Evolutionary conservation across 2,329 filamentous ascomycete species (phyloP).

Genomic region (Colletotrichum sansevieriae): DNA sequence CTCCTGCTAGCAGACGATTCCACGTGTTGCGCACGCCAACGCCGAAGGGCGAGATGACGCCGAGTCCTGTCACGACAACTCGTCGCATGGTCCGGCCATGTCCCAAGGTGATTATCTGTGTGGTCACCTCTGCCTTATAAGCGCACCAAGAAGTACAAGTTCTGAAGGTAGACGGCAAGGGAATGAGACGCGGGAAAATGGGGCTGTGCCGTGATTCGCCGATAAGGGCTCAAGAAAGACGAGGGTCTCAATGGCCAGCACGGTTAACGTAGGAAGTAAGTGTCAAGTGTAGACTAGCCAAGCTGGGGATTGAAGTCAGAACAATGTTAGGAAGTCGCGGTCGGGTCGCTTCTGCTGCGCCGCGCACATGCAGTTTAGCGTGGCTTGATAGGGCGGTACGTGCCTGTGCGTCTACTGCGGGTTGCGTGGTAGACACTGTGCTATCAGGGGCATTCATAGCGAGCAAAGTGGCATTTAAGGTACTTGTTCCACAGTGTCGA

Average conservation of each 20-base stretch:
- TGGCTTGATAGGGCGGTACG: constrained; percentile 11
- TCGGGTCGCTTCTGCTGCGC: constrained; percentile 32
- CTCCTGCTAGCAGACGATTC: constrained; percentile 81
- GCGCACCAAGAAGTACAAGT: constrained; percentile 24
- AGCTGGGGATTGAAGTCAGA: constrained; percentile 31
- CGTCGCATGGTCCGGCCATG: constrained; percentile 71
- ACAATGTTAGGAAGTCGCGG: constrained; percentile 30
- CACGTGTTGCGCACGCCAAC: constrained; percentile 84
- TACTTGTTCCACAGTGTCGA: constrained; percentile 24
- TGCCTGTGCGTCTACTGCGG: neutral
- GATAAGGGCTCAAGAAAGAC: constrained; percentile 1
- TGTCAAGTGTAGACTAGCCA: constrained; percentile 13
- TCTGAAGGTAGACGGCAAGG: neutral
- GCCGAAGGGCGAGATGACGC: constrained; percentile 85
- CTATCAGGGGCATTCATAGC: constrained; percentile 30
- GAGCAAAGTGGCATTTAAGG: neutral
- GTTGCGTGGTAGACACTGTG: constrained; percentile 27
- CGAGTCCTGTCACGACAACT: constrained; percentile 87
- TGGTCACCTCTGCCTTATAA: constrained; percentile 6
- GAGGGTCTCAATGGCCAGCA: neutral
- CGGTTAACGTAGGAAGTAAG: neutral
- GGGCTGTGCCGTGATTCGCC: neutral
- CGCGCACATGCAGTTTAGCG: constrained; percentile 39
- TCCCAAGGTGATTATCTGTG: constrained; percentile 43
- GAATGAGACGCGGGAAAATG: constrained; percentile 12